Evolutionary conservation across 1,139 yeast genomes (phyloP).

Genomic region (Taphrina flavorubra): DNA sequence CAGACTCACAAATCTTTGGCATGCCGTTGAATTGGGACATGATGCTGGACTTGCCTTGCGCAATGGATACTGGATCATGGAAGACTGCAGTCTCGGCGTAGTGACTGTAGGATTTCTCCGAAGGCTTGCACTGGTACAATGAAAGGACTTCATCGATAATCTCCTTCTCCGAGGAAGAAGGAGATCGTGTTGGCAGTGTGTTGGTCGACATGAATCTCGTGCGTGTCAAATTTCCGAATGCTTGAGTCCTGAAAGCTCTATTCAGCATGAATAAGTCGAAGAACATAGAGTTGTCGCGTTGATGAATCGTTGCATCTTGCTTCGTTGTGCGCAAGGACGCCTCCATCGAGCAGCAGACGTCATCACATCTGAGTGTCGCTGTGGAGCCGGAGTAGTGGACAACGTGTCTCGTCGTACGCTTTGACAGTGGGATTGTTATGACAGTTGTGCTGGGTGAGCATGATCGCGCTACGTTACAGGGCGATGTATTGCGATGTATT

Average conservation of each 20-base stretch:
- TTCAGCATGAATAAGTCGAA: not conserved
- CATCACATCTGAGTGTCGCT: not conserved
- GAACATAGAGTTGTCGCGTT: too few relatives aligned
- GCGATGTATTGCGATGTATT: too few relatives aligned
- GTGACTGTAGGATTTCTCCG: constrained; percentile 36
- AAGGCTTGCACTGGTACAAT: constrained; percentile 38
- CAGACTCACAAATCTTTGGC: constrained; percentile 33
- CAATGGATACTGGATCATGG: constrained; percentile 30
- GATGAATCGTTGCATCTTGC: too few relatives aligned
- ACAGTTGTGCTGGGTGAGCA: too few relatives aligned
- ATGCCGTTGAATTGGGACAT: constrained; percentile 38
- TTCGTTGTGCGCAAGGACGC: not conserved
- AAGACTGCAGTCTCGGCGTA: constrained; percentile 39
- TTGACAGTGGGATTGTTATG: too few relatives aligned
- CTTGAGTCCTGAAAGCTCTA: not conserved
- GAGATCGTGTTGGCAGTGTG: constrained; percentile 34
- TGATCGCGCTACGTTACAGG: too few relatives aligned
- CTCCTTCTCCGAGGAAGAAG: constrained; percentile 22
- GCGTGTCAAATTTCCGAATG: not conserved
- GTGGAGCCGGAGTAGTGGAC: constrained; percentile 4
- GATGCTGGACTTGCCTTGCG: constrained; percentile 26
- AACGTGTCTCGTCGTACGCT: not conserved
- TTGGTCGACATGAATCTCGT: constrained; percentile 29
- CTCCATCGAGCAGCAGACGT: constrained; percentile 4
- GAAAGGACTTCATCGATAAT: constrained; percentile 37